Conservation (phyloP, 1,284 basidiomycete species). For the Apiotrichum brassicae region DNA sequence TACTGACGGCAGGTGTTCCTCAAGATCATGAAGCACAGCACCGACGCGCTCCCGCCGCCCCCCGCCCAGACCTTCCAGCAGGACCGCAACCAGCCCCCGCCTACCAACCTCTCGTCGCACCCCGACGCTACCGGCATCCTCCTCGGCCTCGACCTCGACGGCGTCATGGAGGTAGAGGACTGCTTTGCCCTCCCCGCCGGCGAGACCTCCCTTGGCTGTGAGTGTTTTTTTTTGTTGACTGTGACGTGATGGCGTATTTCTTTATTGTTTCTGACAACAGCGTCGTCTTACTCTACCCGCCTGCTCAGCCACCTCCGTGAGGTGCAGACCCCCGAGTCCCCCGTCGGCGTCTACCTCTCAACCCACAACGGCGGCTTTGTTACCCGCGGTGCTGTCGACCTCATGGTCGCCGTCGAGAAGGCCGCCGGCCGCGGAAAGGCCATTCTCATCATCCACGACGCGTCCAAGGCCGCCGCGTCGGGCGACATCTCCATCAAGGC, state of each 20-base stretch:
- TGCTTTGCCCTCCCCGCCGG: slow-evolving; percentile 68
- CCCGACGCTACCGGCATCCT: slow-evolving; percentile 72
- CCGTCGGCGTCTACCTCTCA: slow-evolving; percentile 95
- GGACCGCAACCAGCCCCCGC: slow-evolving; percentile 40
- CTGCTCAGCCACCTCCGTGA: slow-evolving; percentile 49
- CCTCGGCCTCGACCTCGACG: slow-evolving; percentile 86
- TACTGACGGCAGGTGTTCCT: slow-evolving; percentile 63
- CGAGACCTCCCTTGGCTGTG: slow-evolving; percentile 37
- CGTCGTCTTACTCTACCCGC: slow-evolving; percentile 37
- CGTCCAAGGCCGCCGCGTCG: slow-evolving; percentile 56
- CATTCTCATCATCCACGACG: slow-evolving; percentile 84
- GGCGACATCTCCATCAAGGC: slow-evolving; percentile 89
- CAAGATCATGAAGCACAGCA: slow-evolving; percentile 76
- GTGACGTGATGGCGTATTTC: not conserved
- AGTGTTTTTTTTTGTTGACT: slow-evolving; percentile 9
- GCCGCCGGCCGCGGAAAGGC: slow-evolving; percentile 62
- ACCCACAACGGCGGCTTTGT: slow-evolving; percentile 87
- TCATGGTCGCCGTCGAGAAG: slow-evolving; percentile 67
- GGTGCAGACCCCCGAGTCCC: slow-evolving; percentile 87
- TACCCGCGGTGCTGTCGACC: slow-evolving; percentile 80
- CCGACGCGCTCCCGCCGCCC: slow-evolving; percentile 43
- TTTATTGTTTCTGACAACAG: slow-evolving; percentile 13
- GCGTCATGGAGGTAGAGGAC: slow-evolving; percentile 85
- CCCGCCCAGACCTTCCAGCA: slow-evolving; percentile 30
- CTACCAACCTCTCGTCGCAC: slow-evolving; percentile 37